Percentiles rank a stretch among this genome's conserved stretches.
Evolutionary conservation across 768 basidiomycete species (phyloP).

Genomic region (Trametes meyenii): DNA sequence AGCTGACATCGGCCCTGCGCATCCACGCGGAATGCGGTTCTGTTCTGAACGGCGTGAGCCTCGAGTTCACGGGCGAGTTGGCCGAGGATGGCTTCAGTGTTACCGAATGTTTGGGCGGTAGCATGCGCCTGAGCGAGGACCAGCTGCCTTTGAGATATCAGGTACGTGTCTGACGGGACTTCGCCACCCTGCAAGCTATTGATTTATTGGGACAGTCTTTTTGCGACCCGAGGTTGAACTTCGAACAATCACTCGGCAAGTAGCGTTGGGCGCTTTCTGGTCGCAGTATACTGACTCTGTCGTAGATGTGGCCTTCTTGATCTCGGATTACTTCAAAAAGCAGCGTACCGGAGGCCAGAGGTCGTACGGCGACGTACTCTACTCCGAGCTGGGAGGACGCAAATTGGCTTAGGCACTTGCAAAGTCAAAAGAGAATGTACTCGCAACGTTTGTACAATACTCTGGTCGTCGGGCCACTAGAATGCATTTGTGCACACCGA

Average conservation of each 20-base stretch:
- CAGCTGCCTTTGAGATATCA: constrained; percentile 91
- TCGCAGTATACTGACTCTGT: background rate
- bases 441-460: no score
- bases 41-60: constrained; percentile 66
- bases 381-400: constrained; percentile 35
- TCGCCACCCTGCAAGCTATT: background rate
- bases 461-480: no score
- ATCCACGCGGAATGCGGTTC: constrained; percentile 80
- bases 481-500: no score
- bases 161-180: constrained; percentile 40
- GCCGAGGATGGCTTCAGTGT: constrained; percentile 92
- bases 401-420: constrained; percentile 5
- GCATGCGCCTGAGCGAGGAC: constrained; percentile 91
- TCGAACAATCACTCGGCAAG: constrained; percentile 91
- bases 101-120: constrained; percentile 95
- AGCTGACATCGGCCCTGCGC: constrained; percentile 78
- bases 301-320: constrained; percentile 81
- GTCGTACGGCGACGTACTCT: constrained; percentile 32
- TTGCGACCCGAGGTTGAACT: constrained; percentile 93
- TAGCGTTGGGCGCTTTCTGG: constrained; percentile 7
- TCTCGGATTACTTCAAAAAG: constrained; percentile 80
- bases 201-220: constrained; percentile 58
- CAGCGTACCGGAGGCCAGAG: constrained; percentile 43
- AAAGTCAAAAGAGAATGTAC: no score
- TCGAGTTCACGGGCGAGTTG: constrained; percentile 82